Evolutionary conservation across 441 rosid species (phyloP), one percentile per base, ranked within the genome.

Genomic region (Croton setiger): DNA sequence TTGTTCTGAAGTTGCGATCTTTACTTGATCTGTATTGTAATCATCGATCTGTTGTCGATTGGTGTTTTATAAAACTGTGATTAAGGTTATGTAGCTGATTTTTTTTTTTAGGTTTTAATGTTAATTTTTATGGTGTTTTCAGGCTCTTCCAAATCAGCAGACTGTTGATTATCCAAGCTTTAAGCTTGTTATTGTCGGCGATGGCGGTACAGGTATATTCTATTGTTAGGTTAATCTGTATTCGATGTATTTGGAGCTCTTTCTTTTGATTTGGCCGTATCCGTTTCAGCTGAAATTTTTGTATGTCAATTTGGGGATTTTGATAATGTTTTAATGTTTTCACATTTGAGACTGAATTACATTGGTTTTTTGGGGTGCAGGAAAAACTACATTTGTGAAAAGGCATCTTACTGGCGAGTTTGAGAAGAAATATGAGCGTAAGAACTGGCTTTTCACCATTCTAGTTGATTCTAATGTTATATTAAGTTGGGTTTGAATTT

Each of bases 111-210:
- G 43, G 9, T 7, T 21, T 15, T 17, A 49, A 49, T 20, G 57
- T 3, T 27, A 9, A 13, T 12, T 3, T 20, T 10, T 48, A 17
- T 67, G 14, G 3, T 36, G 63, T 12, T 20, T 60, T 33, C 39
- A 86, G 90, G 88, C 90, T 47, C 45, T 86, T 53, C 86, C 88
- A 12, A 78, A 70, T 63, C 87, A 82, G 80, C 86, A 81, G 70
- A 78, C 81, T 1, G 87, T 84, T 44, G 82, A 81, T 75, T 84
- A 82, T 63, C 90, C 88, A 14, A 86, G 78, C 76, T 84, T 86
- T 79, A 86, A 86, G 77, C 84, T 84, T 36, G 88, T 86, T 27
- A 76, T 86, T 47, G 87, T 86, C 17, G 88, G 91, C 31, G 88
- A 84, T 72, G 88, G 91, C 9, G 91, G 87, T 14, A 86, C 91